Conservation (phyloP, 2,329 filamentous ascomycete genomes). For the Geosmithia putterillii region DNA sequence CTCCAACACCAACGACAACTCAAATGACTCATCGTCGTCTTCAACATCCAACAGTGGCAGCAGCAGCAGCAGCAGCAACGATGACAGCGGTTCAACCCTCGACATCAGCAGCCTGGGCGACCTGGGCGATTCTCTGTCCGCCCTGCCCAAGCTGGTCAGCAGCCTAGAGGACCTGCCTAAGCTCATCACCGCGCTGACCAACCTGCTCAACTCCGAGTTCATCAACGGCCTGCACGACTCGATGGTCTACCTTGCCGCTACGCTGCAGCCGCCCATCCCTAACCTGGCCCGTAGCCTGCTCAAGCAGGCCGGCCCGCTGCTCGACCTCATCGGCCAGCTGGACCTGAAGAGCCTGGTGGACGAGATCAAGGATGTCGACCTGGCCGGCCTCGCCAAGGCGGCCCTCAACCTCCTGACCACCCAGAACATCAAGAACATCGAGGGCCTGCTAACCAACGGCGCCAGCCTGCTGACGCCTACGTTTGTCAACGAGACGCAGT, state of each 20-base stretch:
- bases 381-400: constrained; percentile 17
- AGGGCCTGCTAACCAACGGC: constrained; percentile 21
- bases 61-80: neutral
- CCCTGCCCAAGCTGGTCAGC: constrained; percentile 9
- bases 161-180: constrained; percentile 1
- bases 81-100: neutral
- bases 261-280: constrained; percentile 23
- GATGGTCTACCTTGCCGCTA: constrained; percentile 24
- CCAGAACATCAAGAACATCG: constrained; percentile 18
- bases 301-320: constrained; percentile 10
- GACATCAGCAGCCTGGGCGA: constrained; percentile 8
- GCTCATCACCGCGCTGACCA: constrained; percentile 11
- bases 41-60: neutral
- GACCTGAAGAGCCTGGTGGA: constrained; percentile 15
- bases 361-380: constrained; percentile 12
- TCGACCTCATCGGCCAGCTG: constrained; percentile 13
- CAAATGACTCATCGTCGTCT: neutral
- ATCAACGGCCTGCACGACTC: constrained; percentile 25
- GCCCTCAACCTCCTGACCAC: constrained; percentile 16
- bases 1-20: neutral
- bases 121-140: constrained; percentile 9
- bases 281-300: constrained; percentile 14
- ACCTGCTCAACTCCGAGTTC: constrained; percentile 23
- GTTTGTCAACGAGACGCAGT: constrained; percentile 18
- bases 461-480: constrained; percentile 18